These are phyloP conservation scores for Telopea speciosissima DNA, from an alignment of 177 flowering plant genomes.

Conservation along the genomic window DNA sequence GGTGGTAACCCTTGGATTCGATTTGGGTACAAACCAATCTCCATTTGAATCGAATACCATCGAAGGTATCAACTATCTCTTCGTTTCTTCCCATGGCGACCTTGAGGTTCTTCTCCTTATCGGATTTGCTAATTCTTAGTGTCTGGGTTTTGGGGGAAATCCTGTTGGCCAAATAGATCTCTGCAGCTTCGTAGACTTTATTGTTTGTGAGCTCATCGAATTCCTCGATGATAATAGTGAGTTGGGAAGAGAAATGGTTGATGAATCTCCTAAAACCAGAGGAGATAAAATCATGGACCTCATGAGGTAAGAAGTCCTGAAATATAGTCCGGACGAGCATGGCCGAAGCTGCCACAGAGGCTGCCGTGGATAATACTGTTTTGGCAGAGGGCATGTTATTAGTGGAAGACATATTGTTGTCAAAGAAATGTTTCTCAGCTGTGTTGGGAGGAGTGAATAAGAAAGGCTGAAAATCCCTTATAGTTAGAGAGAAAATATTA, in stretches of 20 bases:
- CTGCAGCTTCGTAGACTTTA: background rate
- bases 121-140: constrained; percentile 26
- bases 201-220: background rate
- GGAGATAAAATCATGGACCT: background rate
- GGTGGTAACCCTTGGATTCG: constrained; percentile 5
- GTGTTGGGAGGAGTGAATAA: no score
- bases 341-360: background rate
- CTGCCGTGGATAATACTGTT: background rate
- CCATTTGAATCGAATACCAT: constrained; percentile 33
- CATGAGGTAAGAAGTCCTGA: background rate
- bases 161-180: background rate
- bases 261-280: background rate
- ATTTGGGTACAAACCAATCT: constrained; percentile 5
- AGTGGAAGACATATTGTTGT: no score
- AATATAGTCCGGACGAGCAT: background rate
- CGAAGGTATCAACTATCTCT: constrained; percentile 27
- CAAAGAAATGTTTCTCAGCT: no score
- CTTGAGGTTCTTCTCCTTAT: constrained; percentile 23
- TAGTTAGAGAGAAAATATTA: no score
- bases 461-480: no score
- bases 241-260: background rate
- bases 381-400: background rate
- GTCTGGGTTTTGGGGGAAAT: constrained; percentile 18
- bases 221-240: background rate
- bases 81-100: constrained; percentile 28